Evolutionary conservation across 768 basidiomycete genomes (phyloP).

Genomic region (Mrakia frigida): DNA sequence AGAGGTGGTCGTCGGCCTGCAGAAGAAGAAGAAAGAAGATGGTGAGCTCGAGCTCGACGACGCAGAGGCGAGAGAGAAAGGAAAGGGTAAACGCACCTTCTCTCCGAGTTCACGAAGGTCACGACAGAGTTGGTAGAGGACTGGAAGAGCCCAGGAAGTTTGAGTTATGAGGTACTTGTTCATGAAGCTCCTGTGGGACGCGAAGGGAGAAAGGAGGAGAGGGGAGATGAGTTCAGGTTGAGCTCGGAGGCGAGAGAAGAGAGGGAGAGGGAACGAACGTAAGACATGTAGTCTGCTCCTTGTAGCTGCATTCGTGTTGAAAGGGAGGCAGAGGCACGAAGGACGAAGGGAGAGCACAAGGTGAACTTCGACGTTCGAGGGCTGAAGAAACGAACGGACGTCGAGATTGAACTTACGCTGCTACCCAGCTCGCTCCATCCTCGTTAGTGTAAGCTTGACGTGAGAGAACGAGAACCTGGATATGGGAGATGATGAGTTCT

Average conservation of each 20-base stretch:
- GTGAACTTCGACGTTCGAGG: not conserved
- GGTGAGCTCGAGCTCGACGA: slow-evolving; percentile 41
- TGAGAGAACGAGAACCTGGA: slow-evolving; percentile 65
- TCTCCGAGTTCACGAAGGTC: slow-evolving; percentile 80
- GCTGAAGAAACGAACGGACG: not conserved
- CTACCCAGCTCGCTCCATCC: slow-evolving; percentile 24
- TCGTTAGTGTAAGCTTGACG: slow-evolving; percentile 50
- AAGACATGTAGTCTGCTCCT: slow-evolving; percentile 68
- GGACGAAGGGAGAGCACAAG: slow-evolving; percentile 45
- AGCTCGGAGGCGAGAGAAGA: not conserved
- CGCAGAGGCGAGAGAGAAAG: not conserved
- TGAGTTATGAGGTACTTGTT: slow-evolving; percentile 64
- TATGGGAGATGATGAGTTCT: slow-evolving; percentile 76
- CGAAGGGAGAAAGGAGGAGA: slow-evolving; percentile 31
- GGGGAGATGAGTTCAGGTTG: not conserved
- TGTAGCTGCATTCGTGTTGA: slow-evolving; percentile 53
- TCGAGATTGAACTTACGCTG: not conserved
- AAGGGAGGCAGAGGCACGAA: not conserved
- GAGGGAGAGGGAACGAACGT: slow-evolving; percentile 53
- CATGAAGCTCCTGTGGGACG: slow-evolving; percentile 29
- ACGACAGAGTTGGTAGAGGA: slow-evolving; percentile 70
- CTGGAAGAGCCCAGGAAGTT: slow-evolving; percentile 79
- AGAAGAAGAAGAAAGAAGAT: slow-evolving; percentile 35
- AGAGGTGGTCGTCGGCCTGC: slow-evolving; percentile 29
- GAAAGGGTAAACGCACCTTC: slow-evolving; percentile 52